Evolutionary conservation across 306 rosid species (phyloP).

Genomic region (Begonia fuchsioides): DNA sequence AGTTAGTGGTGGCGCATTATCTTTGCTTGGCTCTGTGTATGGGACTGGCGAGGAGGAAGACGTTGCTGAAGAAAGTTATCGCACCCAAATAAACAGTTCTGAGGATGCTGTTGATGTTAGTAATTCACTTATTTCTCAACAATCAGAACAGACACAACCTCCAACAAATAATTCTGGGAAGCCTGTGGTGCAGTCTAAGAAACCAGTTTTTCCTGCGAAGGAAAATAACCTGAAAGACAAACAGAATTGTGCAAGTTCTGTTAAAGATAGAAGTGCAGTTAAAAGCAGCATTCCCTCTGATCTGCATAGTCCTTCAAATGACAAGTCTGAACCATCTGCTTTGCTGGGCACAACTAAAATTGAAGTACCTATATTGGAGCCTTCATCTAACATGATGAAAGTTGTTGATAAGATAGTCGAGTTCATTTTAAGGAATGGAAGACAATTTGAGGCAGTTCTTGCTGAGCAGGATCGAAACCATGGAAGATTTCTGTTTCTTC

Average conservation of each 20-base stretch:
- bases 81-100: slow-evolving; percentile 9
- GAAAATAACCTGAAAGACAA: slow-evolving; percentile 46
- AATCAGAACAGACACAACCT: slow-evolving; percentile 23
- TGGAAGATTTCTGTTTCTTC: slow-evolving; percentile 76
- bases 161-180: slow-evolving; percentile 23
- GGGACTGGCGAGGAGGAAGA: slow-evolving; percentile 82
- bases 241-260: slow-evolving; percentile 35
- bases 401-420: slow-evolving; percentile 71
- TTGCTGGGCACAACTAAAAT: slow-evolving; percentile 22
- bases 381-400: slow-evolving; percentile 57
- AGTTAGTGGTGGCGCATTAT: slow-evolving; percentile 43
- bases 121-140: slow-evolving; percentile 18
- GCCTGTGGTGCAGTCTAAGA: slow-evolving; percentile 24
- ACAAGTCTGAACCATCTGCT: slow-evolving; percentile 22
- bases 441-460: slow-evolving; percentile 59
- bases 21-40: slow-evolving; percentile 77
- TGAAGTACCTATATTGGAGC: slow-evolving; percentile 57
- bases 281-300: slow-evolving; percentile 21
- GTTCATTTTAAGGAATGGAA: slow-evolving; percentile 65
- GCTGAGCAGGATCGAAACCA: slow-evolving; percentile 61
- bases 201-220: slow-evolving; percentile 23
- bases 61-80: slow-evolving; percentile 24
- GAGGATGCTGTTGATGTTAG: slow-evolving; percentile 21
- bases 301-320: slow-evolving; percentile 14
- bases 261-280: slow-evolving; percentile 23